Evolutionary conservation across 345 rosid species (phyloP).

Genomic region (Salix udensis): DNA sequence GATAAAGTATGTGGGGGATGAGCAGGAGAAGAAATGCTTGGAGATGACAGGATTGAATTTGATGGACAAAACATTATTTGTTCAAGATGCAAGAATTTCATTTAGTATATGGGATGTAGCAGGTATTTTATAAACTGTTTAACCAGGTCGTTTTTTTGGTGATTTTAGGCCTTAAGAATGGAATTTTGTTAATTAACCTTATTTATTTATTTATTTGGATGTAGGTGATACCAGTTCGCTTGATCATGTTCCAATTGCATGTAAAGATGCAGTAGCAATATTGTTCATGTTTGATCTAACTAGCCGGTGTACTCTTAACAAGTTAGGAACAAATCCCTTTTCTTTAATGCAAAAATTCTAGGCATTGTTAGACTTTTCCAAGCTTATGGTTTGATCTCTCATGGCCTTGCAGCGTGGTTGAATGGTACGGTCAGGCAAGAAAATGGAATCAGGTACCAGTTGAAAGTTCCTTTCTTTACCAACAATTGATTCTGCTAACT

Average conservation of each 20-base stretch:
- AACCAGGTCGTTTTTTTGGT: background rate
- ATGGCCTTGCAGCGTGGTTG: slow-evolving; percentile 52
- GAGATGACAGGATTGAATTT: slow-evolving; percentile 81
- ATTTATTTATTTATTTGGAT: background rate
- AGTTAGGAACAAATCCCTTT: slow-evolving; percentile 30
- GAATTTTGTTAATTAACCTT: background rate
- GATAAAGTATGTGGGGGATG: slow-evolving; percentile 85
- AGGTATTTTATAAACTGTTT: slow-evolving; percentile 36
- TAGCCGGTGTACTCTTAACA: slow-evolving; percentile 87
- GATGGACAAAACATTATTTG: slow-evolving; percentile 75
- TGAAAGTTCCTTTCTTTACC: background rate
- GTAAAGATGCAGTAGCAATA: slow-evolving; percentile 95
- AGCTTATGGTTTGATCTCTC: background rate
- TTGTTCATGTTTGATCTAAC: slow-evolving; percentile 98
- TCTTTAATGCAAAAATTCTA: background rate
- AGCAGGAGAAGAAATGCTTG: slow-evolving; percentile 54
- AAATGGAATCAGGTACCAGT: slow-evolving; percentile 87
- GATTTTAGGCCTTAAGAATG: background rate
- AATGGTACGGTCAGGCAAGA: slow-evolving; percentile 84
- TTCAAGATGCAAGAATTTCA: slow-evolving; percentile 79
- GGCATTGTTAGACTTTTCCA: background rate
- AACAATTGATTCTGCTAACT: background rate
- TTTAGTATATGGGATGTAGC: slow-evolving; percentile 95
- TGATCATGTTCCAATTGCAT: slow-evolving; percentile 85
- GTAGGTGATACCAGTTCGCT: slow-evolving; percentile 63